phyloP scores from a whole-genome alignment of 208 protist species.

The Vickermania ingenoplastis region DNA sequence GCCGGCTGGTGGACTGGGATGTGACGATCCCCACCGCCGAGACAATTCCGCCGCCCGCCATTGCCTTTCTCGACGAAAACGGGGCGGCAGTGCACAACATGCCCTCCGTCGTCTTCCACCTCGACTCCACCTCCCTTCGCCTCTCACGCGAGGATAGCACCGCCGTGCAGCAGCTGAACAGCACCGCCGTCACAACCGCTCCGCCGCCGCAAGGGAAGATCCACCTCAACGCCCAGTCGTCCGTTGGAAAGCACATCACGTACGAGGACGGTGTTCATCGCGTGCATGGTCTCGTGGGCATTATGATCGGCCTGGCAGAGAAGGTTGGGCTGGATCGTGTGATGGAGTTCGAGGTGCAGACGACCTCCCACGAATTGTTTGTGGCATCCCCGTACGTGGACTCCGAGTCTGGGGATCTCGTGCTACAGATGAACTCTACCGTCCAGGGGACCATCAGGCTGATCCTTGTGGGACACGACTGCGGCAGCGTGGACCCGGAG shows the following conservation, averaged over 20 bases:
- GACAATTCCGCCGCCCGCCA: conserved; percentile 32
- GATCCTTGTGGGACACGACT: conserved; percentile 36
- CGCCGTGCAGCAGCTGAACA: background rate
- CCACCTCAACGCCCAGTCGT: background rate
- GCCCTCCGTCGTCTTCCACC: conserved; percentile 9
- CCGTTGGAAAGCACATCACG: background rate
- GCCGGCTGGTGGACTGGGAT: conserved; percentile 44
- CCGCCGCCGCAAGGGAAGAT: background rate
- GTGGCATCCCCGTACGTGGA: conserved; percentile 25
- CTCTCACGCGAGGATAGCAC: conserved; percentile 7
- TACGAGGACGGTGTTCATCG: conserved; percentile 15
- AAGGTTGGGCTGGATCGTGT: conserved; percentile 53
- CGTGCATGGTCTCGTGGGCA: conserved; percentile 29
- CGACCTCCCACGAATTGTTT: conserved; percentile 24
- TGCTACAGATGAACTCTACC: conserved; percentile 38
- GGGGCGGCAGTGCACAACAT: conserved; percentile 17
- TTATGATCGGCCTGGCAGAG: conserved; percentile 40
- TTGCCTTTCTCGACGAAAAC: conserved; percentile 34
- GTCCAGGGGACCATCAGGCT: conserved; percentile 33
- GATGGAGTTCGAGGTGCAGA: conserved; percentile 47
- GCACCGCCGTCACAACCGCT: conserved; percentile 4
- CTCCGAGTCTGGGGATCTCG: conserved; percentile 24
- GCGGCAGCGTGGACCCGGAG: conserved; percentile 23
- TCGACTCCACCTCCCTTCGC: conserved; percentile 20
- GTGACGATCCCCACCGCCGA: conserved; percentile 33